Conservation (phyloP, 2,329 filamentous ascomycete species). For the Tolypocladium endophyticum region DNA sequence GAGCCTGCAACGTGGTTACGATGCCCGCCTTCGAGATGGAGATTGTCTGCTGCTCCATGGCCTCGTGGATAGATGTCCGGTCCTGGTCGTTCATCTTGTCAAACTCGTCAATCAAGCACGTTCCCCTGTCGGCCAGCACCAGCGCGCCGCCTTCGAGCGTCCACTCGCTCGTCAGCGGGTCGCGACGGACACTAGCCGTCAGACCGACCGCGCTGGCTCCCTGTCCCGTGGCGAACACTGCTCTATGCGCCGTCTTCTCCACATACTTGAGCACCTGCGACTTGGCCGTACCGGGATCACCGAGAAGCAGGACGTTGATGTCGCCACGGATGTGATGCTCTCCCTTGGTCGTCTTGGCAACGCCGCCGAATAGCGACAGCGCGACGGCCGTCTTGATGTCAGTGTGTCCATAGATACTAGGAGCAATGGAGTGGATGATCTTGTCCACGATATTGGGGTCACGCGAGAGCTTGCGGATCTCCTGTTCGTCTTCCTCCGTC, state of each 20-base stretch:
- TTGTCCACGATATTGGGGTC: conserved; percentile 91
- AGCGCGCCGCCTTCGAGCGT: conserved; percentile 92
- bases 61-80: conserved; percentile 95
- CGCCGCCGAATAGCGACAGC: conserved; percentile 86
- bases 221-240: conserved; percentile 95
- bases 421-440: conserved; percentile 84
- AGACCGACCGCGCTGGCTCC: conserved; percentile 96
- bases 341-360: conserved; percentile 82
- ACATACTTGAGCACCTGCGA: conserved; percentile 96
- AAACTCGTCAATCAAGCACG: conserved; percentile 95
- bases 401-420: conserved; percentile 91
- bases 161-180: conserved; percentile 94
- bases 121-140: conserved; percentile 88
- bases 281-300: conserved; percentile 95
- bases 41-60: conserved; percentile 99
- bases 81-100: conserved; percentile 99
- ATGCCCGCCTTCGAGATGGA: conserved; percentile 98
- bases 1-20: conserved; percentile 90
- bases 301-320: conserved; percentile 93
- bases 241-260: conserved; percentile 92
- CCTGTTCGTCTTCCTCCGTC: conserved; percentile 87
- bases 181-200: conserved; percentile 89
- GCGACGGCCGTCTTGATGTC: conserved; percentile 97
- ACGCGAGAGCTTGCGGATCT: conserved; percentile 77
- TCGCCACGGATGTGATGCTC: conserved; percentile 88